These are phyloP conservation scores for Thalassiosira hispida DNA, from an alignment of 352 stramenopile genomes.

Conservation along the genomic window DNA sequence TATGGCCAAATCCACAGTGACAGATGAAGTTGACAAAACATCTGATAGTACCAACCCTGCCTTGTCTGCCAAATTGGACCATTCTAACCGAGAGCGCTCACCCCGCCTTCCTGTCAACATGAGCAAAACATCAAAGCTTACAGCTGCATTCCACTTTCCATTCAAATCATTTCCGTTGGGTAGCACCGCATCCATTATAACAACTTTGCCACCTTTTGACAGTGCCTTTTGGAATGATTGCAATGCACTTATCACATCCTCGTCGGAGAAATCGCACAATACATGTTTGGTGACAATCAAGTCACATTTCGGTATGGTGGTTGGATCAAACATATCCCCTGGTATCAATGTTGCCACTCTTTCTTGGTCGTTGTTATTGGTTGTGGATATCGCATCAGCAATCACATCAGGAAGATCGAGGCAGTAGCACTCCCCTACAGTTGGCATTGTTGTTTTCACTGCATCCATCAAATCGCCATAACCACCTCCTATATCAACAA, in stretches of 20 bases:
- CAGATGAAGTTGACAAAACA: constrained; percentile 41
- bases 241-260: constrained; percentile 41
- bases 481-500: constrained; percentile 64
- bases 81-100: constrained; percentile 41
- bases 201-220: constrained; percentile 30
- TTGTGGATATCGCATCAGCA: constrained; percentile 30
- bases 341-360: constrained; percentile 34
- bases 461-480: constrained; percentile 54
- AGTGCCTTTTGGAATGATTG: constrained; percentile 38
- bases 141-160: constrained; percentile 47
- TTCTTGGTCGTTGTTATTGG: neutral
- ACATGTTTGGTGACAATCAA: constrained; percentile 73
- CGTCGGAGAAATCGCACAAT: constrained; percentile 52
- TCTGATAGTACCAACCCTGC: constrained; percentile 39
- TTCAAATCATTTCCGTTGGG: constrained; percentile 52
- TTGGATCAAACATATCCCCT: constrained; percentile 63
- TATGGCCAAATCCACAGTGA: constrained; percentile 51
- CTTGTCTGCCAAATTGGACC: constrained; percentile 40
- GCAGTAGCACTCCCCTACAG: constrained; percentile 47
- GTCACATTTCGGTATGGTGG: constrained; percentile 60
- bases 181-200: constrained; percentile 54
- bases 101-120: constrained; percentile 43
- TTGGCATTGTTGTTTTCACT: constrained; percentile 37
- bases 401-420: constrained; percentile 66
- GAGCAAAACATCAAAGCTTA: constrained; percentile 50